Base-by-base conservation (phyloP, 1,284 basidiomycete species). In the Puccinia polysora region DNA sequence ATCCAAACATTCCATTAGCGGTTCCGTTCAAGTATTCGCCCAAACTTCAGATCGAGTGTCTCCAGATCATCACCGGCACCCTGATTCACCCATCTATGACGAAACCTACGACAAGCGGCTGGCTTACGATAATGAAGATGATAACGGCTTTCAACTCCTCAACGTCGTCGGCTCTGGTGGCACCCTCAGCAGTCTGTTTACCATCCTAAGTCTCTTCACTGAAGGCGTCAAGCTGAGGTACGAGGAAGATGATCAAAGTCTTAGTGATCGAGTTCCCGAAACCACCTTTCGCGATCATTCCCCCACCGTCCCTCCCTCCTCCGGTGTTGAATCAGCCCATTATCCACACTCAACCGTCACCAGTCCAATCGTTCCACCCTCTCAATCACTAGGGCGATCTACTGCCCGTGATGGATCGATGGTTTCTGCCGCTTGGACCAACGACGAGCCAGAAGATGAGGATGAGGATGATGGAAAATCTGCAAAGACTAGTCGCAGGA, bases 91-190 rank as follows among this genome's bases (percentile, higher is more conserved):
- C 86, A 85, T 0, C 85, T 84, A 1, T 83, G 84, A 74, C 81
- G 81, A 12, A 76, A n/a, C n/a, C n/a, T 79, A 5, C 81, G 82
- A 43, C 58, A 40, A 55, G 40, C 64, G 52, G 30, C 89, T 65
- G 40, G 70, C 58, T 25, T 70, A 87, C 85, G 89, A 90, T 50
- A 86, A 88, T 70, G 89, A 90, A 78, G 87, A 89, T 74, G 89
- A 90, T 84, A 93, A 94, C 75, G 93, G 92, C 5, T 96, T 91
- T 80, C 91, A 94, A 78, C 83, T 97, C 4, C 84, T 97, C 55
- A 97, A 96, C 77, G 91, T 94, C 81, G 94, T 97, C 34, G 88
- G 89, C 47, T 89, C 88, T n/a, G 93, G 93, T 4, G 92, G 95
- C 10, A 98, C 93, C 0, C 83, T 97, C 15, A 95, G 92, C 47